Base-by-base conservation (phyloP, 768 basidiomycete species). In the Hemileccinum rubropunctum region DNA sequence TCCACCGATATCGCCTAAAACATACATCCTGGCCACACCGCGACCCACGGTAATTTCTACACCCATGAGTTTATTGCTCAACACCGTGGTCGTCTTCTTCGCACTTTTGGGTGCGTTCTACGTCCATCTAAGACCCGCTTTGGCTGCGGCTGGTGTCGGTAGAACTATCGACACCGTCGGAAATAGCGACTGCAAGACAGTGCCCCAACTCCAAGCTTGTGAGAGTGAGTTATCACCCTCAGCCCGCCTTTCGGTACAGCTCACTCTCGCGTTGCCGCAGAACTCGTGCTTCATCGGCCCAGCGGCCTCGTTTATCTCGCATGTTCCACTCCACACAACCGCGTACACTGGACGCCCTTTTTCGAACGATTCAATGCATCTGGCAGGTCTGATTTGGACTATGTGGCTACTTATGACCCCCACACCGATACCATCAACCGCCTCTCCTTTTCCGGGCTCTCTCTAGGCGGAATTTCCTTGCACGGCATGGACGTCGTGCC, bases 401-500 rank as follows among this genome's bases (percentile, higher is more conserved):
- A 80, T 58, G 72, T 88, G 51, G 83, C 83, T 11, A 76, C 73
- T 2, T 86, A 82, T 62, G 73, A 84, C 57, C 77, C 79, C 13
- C 55, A 59, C 17, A 75, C 79, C 1, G 67, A 66, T 32, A 57
- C 59, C 41, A 64, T 82, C 42, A 79, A 71, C 11, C 76, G 71
- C 7, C 76, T 87, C 14, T 56, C 68, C 13, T 57, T 80, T 8
- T 54, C 62, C 1, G 71, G 72, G 39, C 78, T 67, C 20, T 59
- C 66, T 6, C 47, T 50, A 1, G 66, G 67, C 13, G 78, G 78
- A 7, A 67, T 86, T 42, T 77, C 78, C 17, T 58, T 81, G 11
- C 84, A 86, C 49, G 86, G 86, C 14, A 79, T 89, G 77, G 86
- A 87, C 48, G 76, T 86, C 18, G 82, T 85, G 9, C 71, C 76